Conservation (phyloP, 352 stramenopile species). For the Pythium rhizo-oryzae region DNA sequence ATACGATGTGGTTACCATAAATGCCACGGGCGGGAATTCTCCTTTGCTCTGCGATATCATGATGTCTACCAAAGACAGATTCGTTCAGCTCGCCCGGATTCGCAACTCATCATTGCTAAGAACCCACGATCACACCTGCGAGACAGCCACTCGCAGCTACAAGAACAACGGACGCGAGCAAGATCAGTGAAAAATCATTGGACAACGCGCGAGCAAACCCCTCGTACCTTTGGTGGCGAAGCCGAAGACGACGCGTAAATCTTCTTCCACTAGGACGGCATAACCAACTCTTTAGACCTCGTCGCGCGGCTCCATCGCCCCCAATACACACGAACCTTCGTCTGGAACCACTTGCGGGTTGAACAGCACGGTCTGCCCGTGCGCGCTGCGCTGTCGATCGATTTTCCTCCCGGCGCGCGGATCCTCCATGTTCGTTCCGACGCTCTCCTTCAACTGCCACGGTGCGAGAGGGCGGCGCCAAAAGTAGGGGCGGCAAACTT, state of each 20-base stretch:
- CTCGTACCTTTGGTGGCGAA: conserved; percentile 50
- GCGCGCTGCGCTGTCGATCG: conserved; percentile 42
- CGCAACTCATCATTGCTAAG: background rate
- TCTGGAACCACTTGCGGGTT: conserved; percentile 53
- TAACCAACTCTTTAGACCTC: no score
- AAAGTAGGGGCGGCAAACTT: conserved; percentile 3
- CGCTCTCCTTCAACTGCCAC: background rate
- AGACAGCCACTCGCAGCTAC: conserved; percentile 49
- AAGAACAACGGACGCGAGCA: background rate
- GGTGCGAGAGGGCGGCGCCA: no score
- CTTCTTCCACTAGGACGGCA: conserved; percentile 42
- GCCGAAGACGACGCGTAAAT: conserved; percentile 55
- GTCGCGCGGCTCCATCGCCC: background rate
- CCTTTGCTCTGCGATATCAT: conserved; percentile 80
- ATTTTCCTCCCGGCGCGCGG: conserved; percentile 32
- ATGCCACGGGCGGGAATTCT: conserved; percentile 67
- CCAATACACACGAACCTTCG: conserved; percentile 37
- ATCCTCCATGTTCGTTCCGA: conserved; percentile 15
- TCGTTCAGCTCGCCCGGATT: background rate
- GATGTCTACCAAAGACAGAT: conserved; percentile 40
- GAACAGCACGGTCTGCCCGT: conserved; percentile 55
- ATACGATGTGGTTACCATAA: conserved; percentile 42
- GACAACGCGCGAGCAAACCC: background rate
- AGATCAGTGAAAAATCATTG: background rate
- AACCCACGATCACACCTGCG: conserved; percentile 34